Conservation (phyloP, 176 grass and related monocot genomes). For the Neostapfia colusana region DNA sequence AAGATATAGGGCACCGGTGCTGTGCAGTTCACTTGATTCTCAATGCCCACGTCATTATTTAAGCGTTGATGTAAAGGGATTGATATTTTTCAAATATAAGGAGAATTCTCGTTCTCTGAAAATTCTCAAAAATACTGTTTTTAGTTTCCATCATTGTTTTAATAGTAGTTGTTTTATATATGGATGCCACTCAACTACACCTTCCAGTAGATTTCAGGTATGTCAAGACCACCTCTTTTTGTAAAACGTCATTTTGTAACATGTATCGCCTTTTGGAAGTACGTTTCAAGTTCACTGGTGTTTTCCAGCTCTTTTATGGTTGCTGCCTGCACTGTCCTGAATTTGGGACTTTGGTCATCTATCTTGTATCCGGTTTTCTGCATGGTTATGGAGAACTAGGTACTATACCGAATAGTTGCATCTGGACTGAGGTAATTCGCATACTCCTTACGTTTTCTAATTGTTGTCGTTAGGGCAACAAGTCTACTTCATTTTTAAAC, state of each 20-base stretch:
- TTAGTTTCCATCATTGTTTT: constrained; percentile 14
- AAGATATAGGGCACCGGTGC: constrained; percentile 10
- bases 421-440: constrained; percentile 8
- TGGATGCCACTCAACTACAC: neutral
- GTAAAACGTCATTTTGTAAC: neutral
- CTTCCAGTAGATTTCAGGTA: neutral
- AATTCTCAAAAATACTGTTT: neutral
- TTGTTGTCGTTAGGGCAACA: too few species aligned
- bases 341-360: neutral
- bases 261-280: constrained; percentile 13
- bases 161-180: neutral
- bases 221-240: neutral
- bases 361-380: constrained; percentile 1
- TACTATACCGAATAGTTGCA: neutral
- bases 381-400: neutral
- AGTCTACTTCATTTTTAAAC: too few species aligned
- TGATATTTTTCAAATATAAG: constrained; percentile 23
- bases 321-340: neutral
- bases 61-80: constrained; percentile 36
- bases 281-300: neutral
- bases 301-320: neutral
- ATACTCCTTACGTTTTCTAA: too few species aligned
- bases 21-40: constrained; percentile 24
- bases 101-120: constrained; percentile 39
- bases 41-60: neutral